Conservation (phyloP, 1,139 yeast genomes). For the Hemisphaericaspora lyxosophila region DNA sequence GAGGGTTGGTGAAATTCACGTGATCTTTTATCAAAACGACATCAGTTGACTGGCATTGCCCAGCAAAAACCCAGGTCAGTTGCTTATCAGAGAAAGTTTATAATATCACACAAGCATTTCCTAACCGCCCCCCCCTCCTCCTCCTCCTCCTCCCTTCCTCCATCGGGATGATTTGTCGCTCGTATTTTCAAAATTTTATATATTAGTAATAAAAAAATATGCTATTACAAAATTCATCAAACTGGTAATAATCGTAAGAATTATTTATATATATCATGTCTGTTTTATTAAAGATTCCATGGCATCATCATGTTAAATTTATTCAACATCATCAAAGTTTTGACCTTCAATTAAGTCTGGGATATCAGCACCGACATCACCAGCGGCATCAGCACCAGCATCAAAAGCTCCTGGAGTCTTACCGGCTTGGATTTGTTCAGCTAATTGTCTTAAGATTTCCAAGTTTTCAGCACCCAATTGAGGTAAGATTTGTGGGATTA, state of each 20-base stretch:
- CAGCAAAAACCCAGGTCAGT: no score
- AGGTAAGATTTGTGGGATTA: slow-evolving; percentile 92
- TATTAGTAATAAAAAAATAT: neutral
- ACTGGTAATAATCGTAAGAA: slow-evolving; percentile 4
- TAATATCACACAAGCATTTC: no score
- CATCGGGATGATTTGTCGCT: no score
- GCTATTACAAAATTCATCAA: neutral
- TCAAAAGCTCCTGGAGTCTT: slow-evolving; percentile 51
- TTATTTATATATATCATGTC: slow-evolving; percentile 2
- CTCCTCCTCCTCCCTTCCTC: no score
- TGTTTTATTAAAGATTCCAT: neutral
- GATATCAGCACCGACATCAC: slow-evolving; percentile 62
- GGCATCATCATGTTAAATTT: slow-evolving; percentile 20
- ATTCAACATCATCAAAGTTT: slow-evolving; percentile 86
- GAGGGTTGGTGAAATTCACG: no score
- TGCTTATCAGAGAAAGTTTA: no score
- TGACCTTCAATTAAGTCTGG: slow-evolving; percentile 97
- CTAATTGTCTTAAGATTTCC: slow-evolving; percentile 84
- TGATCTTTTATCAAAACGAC: no score
- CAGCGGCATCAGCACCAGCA: slow-evolving; percentile 49
- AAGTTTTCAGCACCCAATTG: slow-evolving; percentile 97
- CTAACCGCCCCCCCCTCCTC: no score
- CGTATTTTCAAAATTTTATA: neutral
- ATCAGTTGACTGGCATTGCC: no score
- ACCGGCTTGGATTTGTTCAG: slow-evolving; percentile 79